Percentiles rank a stretch among this genome's conserved stretches.
phyloP scores from a whole-genome alignment of 805 yeast genomes.

The Kuraishia cidri region DNA sequence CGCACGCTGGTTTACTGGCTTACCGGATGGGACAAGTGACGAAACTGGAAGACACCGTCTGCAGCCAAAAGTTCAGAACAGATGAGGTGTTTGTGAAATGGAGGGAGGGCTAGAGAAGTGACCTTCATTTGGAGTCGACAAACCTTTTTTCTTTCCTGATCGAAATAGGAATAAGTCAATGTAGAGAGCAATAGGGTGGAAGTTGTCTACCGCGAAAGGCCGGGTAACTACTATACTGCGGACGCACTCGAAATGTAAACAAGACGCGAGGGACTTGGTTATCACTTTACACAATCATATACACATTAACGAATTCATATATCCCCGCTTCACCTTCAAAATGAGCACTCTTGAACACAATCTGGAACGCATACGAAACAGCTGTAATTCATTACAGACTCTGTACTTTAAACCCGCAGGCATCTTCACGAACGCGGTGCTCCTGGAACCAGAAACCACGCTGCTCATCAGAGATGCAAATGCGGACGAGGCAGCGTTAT shows the following conservation, averaged over 20 bases:
- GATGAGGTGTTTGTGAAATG: slow-evolving; percentile 88
- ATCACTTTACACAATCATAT: no score
- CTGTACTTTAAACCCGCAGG: slow-evolving; percentile 50
- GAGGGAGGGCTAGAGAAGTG: slow-evolving; percentile 33
- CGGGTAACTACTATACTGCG: neutral
- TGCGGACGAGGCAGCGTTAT: slow-evolving; percentile 39
- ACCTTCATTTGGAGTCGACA: no score
- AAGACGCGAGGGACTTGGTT: neutral
- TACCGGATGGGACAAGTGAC: slow-evolving; percentile 73
- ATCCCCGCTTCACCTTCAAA: neutral
- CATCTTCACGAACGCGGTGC: slow-evolving; percentile 48
- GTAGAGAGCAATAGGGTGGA: no score
- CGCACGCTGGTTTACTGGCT: slow-evolving; percentile 90
- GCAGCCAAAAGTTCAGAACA: slow-evolving; percentile 90
- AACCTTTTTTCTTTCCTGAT: no score
- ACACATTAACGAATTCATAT: no score
- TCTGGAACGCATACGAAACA: slow-evolving; percentile 24
- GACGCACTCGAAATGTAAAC: neutral
- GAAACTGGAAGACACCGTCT: slow-evolving; percentile 60
- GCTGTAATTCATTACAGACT: slow-evolving; percentile 28
- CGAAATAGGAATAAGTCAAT: no score
- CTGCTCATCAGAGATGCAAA: slow-evolving; percentile 53
- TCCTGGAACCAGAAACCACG: slow-evolving; percentile 42
- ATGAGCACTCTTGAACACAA: slow-evolving; percentile 13
- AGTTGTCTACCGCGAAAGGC: no score